phyloP scores from a whole-genome alignment of 306 rosid genomes.

The Fragaria ananassa region DNA sequence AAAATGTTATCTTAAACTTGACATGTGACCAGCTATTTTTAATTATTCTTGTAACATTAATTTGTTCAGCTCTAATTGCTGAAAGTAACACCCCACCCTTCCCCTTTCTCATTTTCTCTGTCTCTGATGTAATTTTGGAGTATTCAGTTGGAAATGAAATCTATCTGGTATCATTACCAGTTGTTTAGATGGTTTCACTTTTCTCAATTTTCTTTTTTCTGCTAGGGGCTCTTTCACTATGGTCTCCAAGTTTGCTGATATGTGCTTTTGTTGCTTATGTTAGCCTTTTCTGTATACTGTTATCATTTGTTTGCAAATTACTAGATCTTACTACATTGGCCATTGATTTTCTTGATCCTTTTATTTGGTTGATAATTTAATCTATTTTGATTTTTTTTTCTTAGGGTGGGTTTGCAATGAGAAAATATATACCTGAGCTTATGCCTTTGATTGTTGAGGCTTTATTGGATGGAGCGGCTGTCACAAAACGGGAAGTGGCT shows the following conservation, averaged over 20 bases:
- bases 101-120: neutral
- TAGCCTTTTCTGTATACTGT: neutral
- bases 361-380: neutral
- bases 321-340: neutral
- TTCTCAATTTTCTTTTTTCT: neutral
- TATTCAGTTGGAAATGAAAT: neutral
- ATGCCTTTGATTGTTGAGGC: slow-evolving; percentile 98
- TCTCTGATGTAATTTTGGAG: neutral
- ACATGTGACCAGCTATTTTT: neutral
- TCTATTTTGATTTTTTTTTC: neutral
- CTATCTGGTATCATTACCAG: neutral
- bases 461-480: slow-evolving; percentile 93
- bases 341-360: neutral
- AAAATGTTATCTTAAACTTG: neutral
- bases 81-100: no score
- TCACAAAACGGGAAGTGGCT: slow-evolving; percentile 88
- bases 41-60: neutral
- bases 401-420: slow-evolving; percentile 96
- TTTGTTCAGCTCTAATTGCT: neutral
- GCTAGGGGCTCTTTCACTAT: neutral
- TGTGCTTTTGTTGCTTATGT: neutral
- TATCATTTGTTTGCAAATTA: neutral
- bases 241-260: neutral
- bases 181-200: no score
- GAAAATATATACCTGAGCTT: slow-evolving; percentile 95